Percentiles rank a stretch among this genome's conserved stretches.
Conservation (phyloP, 768 basidiomycete species). For the Rhizopogon sp. region DNA sequence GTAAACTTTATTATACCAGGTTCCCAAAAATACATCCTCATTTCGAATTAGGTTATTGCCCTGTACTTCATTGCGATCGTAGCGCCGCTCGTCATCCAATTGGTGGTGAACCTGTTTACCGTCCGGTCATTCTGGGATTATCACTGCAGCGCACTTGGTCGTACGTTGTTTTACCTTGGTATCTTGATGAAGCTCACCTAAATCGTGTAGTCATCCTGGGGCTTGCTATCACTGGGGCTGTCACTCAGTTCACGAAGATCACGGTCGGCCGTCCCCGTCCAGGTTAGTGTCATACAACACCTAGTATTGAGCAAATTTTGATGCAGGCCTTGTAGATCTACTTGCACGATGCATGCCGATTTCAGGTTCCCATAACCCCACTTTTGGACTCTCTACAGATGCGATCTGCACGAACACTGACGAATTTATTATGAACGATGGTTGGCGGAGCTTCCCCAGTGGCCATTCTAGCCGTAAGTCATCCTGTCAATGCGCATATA, state of each 20-base stretch:
- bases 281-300: conserved; percentile 34
- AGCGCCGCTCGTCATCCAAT: conserved; percentile 66
- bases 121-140: conserved; percentile 87
- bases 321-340: conserved; percentile 14
- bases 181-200: neutral
- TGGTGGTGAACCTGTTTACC: conserved; percentile 64
- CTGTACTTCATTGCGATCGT: conserved; percentile 52
- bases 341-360: conserved; percentile 56
- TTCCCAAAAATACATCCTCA: conserved; percentile 4
- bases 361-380: conserved; percentile 57
- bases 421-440: conserved; percentile 58
- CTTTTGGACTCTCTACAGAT: conserved; percentile 68
- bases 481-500: neutral
- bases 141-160: conserved; percentile 56
- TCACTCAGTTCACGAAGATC: conserved; percentile 84
- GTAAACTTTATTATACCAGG: conserved; percentile 33
- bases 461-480: conserved; percentile 82
- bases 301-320: neutral
- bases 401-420: conserved; percentile 78
- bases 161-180: conserved; percentile 32
- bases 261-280: conserved; percentile 89
- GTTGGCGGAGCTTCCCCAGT: conserved; percentile 89
- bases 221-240: conserved; percentile 68
- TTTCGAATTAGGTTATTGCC: conserved; percentile 34
- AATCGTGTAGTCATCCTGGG: conserved; percentile 55